Percentiles rank a stretch among this genome's conserved stretches.
phyloP scores from a whole-genome alignment of 2,329 filamentous ascomycete genomes.

The Fusarium ambrosium region DNA sequence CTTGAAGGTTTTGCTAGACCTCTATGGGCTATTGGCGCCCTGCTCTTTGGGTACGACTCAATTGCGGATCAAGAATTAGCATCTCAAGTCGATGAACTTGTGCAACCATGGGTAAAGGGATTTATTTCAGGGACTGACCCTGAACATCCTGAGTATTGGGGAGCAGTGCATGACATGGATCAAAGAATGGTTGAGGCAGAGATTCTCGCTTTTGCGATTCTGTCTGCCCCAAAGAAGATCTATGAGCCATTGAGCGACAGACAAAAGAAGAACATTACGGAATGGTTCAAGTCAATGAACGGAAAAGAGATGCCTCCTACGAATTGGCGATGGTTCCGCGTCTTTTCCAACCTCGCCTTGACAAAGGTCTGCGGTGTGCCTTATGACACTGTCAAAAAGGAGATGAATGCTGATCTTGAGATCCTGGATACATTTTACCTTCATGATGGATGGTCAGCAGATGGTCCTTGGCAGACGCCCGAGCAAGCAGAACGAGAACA shows the following conservation, averaged over 20 bases:
- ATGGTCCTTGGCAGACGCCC: conserved; percentile 57
- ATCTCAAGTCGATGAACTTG: conserved; percentile 15
- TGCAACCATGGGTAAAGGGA: conserved; percentile 50
- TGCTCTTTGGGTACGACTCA: conserved; percentile 55
- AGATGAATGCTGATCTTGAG: conserved; percentile 58
- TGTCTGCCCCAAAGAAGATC: conserved; percentile 55
- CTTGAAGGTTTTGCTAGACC: conserved; percentile 61
- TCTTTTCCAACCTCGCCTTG: conserved; percentile 63
- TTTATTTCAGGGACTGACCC: conserved; percentile 53
- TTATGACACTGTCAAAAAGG: conserved; percentile 48
- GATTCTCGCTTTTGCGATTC: conserved; percentile 62
- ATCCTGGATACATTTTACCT: conserved; percentile 61
- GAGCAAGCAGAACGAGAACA: conserved; percentile 31
- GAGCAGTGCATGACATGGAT: conserved; percentile 58
- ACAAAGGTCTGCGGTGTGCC: conserved; percentile 57
- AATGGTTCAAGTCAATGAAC: conserved; percentile 60
- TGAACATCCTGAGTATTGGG: conserved; percentile 60
- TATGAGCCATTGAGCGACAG: conserved; percentile 50
- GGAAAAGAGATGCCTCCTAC: conserved; percentile 60
- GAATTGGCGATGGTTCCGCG: conserved; percentile 68
- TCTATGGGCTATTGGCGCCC: conserved; percentile 51
- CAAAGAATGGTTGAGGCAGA: conserved; percentile 69
- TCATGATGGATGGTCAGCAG: conserved; percentile 61
- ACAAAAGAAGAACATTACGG: conserved; percentile 53
- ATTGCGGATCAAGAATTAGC: conserved; percentile 45